Evolutionary conservation across 495 filamentous ascomycete species (phyloP).

Genomic region (Cairneyella variabilis): DNA sequence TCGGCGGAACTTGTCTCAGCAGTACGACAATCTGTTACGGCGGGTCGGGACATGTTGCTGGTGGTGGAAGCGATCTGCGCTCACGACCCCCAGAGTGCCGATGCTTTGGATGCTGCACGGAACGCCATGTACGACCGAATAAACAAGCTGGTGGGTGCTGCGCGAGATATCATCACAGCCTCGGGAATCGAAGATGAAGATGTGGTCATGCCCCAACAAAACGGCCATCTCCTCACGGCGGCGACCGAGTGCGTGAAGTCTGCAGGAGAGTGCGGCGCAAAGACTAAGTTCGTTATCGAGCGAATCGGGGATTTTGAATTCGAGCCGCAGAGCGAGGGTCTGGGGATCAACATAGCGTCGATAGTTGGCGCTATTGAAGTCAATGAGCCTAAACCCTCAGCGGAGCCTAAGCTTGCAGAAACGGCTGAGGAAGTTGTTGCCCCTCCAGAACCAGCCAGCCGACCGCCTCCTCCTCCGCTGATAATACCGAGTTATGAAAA

Average conservation of each 20-base stretch:
- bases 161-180: slow-evolving; percentile 69
- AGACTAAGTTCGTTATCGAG: slow-evolving; percentile 81
- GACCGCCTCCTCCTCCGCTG: slow-evolving; percentile 25
- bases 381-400: background rate
- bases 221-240: slow-evolving; percentile 69
- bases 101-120: slow-evolving; percentile 62
- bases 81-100: slow-evolving; percentile 64
- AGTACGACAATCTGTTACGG: slow-evolving; percentile 70
- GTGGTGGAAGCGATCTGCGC: slow-evolving; percentile 82
- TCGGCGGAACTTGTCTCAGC: slow-evolving; percentile 72
- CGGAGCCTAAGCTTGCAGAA: background rate
- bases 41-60: slow-evolving; percentile 71
- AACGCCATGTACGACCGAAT: slow-evolving; percentile 78
- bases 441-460: slow-evolving; percentile 24
- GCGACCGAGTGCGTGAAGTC: slow-evolving; percentile 88
- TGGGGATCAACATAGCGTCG: slow-evolving; percentile 44
- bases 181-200: slow-evolving; percentile 61
- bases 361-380: slow-evolving; percentile 33
- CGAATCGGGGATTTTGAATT: slow-evolving; percentile 93
- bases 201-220: slow-evolving; percentile 76
- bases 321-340: slow-evolving; percentile 43
- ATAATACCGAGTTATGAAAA: slow-evolving; percentile 35
- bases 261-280: slow-evolving; percentile 85
- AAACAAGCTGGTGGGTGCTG: slow-evolving; percentile 71
- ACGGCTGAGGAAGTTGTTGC: slow-evolving; percentile 1